Base-by-base conservation (phyloP, 2,329 filamentous ascomycete species). In the Aspergillus quadricinctus region DNA sequence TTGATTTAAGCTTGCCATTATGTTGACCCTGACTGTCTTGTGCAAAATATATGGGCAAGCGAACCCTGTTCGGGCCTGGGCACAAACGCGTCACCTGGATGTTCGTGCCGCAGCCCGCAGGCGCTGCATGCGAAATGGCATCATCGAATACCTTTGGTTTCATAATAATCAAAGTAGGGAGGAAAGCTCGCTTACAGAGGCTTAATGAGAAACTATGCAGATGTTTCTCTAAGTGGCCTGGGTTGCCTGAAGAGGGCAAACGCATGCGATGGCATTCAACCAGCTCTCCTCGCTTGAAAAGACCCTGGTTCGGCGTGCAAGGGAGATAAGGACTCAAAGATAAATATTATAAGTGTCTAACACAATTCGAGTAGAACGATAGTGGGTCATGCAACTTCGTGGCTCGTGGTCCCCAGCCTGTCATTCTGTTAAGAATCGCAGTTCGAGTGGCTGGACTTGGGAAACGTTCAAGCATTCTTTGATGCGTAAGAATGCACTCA, bases 171-270 rank as follows among this genome's bases (percentile, higher is more conserved):
- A 23, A 21, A 21, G 10, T 21, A 19, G 31, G 31, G 31, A 37
- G 31, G 31, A 37, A 17, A 11, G 19, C n/a, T 23, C 41, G 41
- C n/a, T 49, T 45, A 29, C 14, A 14, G 8, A 35, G 21, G 25
- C 41, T 25, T 25, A 14, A 25, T 40, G 7, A 21, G n/a, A 19
- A 45, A 17, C 46, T 23, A 50, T 48, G 37, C 40, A 53, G 23
- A 50, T 45, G 25, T 27, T 43, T 51, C 21, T 40, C 48, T 5
- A 41, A 19, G 37, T 14, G 35, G 29, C 52, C 55, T 41, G 52
- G 25, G 52, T 31, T 57, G 52, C 52, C 55, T 57, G 46, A 10
- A 45, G 10, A 45, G 11, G 40, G 40, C 41, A 45, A 23, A 45
- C 41, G 10, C 19, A 11, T 45, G 19, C 14, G 41, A 27, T 35